Conservation (phyloP, 768 basidiomycete species). For the Boletus subparvulus region DNA sequence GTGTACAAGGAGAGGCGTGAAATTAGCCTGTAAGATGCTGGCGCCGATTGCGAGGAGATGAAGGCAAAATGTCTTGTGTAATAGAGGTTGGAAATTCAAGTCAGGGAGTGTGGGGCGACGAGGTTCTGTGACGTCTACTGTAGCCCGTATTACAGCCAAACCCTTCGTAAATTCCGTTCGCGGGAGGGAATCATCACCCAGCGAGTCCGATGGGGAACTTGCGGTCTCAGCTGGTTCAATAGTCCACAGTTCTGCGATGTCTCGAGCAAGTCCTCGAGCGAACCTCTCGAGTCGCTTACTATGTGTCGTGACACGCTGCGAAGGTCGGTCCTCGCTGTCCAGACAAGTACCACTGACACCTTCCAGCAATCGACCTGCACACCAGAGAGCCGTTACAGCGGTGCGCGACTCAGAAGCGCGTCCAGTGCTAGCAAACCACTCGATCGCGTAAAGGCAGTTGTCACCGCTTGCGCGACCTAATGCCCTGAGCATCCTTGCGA, state of each 20-base stretch:
- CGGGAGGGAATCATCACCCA: conserved; percentile 37
- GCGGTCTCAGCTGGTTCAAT: conserved; percentile 34
- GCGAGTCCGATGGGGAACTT: conserved; percentile 15
- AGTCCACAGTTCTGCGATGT: conserved; percentile 74
- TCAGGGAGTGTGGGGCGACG: conserved; percentile 26
- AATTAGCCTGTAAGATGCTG: conserved; percentile 70
- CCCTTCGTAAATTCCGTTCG: conserved; percentile 67
- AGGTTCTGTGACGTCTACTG: conserved; percentile 46
- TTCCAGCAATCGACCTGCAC: conserved; percentile 71
- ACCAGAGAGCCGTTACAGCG: conserved; percentile 80
- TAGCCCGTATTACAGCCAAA: conserved; percentile 59
- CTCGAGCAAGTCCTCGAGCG: conserved; percentile 59
- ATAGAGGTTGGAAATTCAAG: conserved; percentile 47
- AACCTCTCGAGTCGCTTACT: conserved; percentile 63
- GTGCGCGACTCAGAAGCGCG: conserved; percentile 42
- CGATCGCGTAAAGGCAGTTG: conserved; percentile 69
- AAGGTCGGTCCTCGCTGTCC: conserved; percentile 20
- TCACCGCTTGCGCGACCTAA: conserved; percentile 72
- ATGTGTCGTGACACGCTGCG: conserved; percentile 1
- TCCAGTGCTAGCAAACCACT: conserved; percentile 72
- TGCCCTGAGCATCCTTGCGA: conserved; percentile 71
- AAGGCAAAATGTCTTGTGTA: conserved; percentile 72
- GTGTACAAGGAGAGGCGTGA: conserved; percentile 71
- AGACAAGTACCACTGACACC: conserved; percentile 59
- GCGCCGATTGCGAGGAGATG: conserved; percentile 72